Evolutionary conservation across 2,329 filamentous ascomycete species (phyloP), one percentile per base, ranked within the genome.

Genomic region (Colletotrichum horii): DNA sequence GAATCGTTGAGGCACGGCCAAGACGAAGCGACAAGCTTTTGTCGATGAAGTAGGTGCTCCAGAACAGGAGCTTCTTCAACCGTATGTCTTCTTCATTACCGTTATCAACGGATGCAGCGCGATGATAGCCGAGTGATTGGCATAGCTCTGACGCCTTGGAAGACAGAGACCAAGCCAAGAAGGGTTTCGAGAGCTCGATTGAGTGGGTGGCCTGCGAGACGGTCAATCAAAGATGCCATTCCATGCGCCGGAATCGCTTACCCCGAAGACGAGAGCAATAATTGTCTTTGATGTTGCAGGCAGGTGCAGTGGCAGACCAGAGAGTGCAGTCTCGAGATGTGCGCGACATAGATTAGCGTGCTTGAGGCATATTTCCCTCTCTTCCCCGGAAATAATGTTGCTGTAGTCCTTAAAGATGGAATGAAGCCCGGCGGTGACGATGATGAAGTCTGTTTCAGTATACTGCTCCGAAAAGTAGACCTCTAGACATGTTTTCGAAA

Each of bases 41-140:
- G 75, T 92, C 88, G 19, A 92, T 82, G 66, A 88, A 87, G 75
- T 92, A 93, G 0, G 89, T 82, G 55, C 84, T 86, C 91, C 91
- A 93, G 78, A 93, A 93, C 5, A 92, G 78, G 3, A 85, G 43
- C 5, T 28, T 70, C 48, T 77, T 5, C 80, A 83, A 78, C 84
- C 85, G 79, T 80, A 76, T 80, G 62, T 11, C 56, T 2, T 78
- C 48, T 58, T 74, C 74, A 79, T 78, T 66, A 78, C 28, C 28
- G 73, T 78, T 76, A 77, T 82, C 15, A 77, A 78, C 30, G 78
- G 78, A 26, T 76, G 52, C 34, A 7, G 22, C 56, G 24, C 82
- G 77, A 48, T 83, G 81, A 12, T 83, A 83, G 7, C 82, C 82
- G 7, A 83, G 66, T 0, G 81, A 83, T 48, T 83, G 82, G 12